Percentiles rank a stretch among this genome's conserved stretches.
These are phyloP conservation scores for Rhytidhysteron rufulum DNA, from an alignment of 2,329 filamentous ascomycete genomes.

Conservation along the genomic window DNA sequence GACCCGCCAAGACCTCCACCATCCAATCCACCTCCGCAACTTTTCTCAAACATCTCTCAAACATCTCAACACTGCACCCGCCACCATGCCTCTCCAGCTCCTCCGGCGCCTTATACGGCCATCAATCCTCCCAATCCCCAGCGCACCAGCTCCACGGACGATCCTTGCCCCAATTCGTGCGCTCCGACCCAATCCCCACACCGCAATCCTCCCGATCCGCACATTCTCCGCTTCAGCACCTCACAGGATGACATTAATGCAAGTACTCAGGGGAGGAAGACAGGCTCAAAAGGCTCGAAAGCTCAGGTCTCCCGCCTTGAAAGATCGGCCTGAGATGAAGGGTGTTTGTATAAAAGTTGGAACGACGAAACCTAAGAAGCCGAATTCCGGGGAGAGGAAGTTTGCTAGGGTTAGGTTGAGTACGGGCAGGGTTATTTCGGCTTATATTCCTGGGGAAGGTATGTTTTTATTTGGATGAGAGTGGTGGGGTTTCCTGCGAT, in stretches of 20 bases:
- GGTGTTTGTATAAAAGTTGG: conserved; percentile 94
- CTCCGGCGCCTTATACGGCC: conserved; percentile 38
- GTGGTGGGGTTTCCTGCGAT: conserved; percentile 3
- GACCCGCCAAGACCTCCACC: background rate
- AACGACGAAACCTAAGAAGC: conserved; percentile 95
- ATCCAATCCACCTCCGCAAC: background rate
- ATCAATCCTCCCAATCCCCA: conserved; percentile 15
- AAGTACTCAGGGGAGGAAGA: conserved; percentile 65
- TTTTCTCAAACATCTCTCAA: background rate
- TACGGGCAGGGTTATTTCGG: conserved; percentile 80
- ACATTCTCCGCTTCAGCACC: conserved; percentile 37
- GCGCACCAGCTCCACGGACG: conserved; percentile 12
- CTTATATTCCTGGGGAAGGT: conserved; percentile 94
- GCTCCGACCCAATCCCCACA: conserved; percentile 13
- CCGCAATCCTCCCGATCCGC: conserved; percentile 19
- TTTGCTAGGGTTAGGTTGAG: conserved; percentile 87
- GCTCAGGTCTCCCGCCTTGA: conserved; percentile 80
- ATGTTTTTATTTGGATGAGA: conserved; percentile 11
- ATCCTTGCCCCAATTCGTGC: conserved; percentile 18
- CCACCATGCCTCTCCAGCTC: conserved; percentile 37
- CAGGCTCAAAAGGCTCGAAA: conserved; percentile 77
- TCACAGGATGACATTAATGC: conserved; percentile 46
- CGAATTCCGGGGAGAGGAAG: conserved; percentile 96
- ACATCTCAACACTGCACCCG: conserved; percentile 2
- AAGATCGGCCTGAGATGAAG: conserved; percentile 76